Conservation (phyloP, 129 eudicot genomes). For the Tanacetum coccineum region DNA sequence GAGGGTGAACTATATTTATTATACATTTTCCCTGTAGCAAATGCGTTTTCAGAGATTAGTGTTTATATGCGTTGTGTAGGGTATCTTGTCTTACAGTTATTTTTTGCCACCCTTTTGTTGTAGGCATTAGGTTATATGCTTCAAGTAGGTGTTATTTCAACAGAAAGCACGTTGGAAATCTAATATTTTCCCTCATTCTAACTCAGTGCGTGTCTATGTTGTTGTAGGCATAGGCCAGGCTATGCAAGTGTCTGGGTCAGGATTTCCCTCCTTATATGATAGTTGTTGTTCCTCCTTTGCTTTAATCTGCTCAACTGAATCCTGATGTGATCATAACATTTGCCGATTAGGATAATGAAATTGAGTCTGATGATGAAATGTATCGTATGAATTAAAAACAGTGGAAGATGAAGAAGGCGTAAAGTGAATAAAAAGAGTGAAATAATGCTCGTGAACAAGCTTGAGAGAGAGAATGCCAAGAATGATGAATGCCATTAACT, state of each 20-base stretch:
- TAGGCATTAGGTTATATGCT: constrained; percentile 84
- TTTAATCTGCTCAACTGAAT: constrained; percentile 95
- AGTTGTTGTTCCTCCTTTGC: constrained; percentile 96
- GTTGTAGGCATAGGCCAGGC: constrained; percentile 94
- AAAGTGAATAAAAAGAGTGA: too few relatives aligned
- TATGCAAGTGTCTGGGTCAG: constrained; percentile 99
- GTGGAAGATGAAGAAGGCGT: too few relatives aligned
- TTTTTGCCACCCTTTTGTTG: too few relatives aligned
- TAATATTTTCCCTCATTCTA: background rate
- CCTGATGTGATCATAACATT: constrained; percentile 97
- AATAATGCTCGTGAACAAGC: too few relatives aligned
- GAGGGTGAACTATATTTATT: too few relatives aligned
- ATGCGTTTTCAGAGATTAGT: too few relatives aligned
- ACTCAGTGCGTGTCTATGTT: background rate
- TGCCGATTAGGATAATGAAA: constrained; percentile 87
- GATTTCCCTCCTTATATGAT: constrained; percentile 98
- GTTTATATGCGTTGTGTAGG: too few relatives aligned
- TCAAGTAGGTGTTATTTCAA: constrained; percentile 53
- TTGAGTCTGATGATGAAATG: constrained; percentile 99
- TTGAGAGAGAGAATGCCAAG: too few relatives aligned
- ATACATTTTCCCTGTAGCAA: too few relatives aligned
- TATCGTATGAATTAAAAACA: constrained; percentile 14
- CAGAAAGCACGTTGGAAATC: constrained; percentile 6
- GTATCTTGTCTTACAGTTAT: too few relatives aligned
- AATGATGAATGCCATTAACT: too few relatives aligned